Conservation (phyloP, 1,139 yeast genomes). For the Geotrichum phurueaensis region DNA sequence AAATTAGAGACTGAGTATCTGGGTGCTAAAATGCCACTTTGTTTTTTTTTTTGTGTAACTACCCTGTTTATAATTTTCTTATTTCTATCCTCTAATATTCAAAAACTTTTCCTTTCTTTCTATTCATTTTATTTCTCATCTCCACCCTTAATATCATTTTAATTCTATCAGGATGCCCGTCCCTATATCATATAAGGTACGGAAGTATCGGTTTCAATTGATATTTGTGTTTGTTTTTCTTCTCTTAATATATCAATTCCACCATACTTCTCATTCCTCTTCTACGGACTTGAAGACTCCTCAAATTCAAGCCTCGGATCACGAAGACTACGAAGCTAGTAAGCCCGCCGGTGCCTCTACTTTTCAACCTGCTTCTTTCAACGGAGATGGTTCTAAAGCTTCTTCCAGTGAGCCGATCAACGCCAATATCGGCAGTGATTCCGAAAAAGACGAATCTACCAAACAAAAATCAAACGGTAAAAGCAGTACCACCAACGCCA, state of each 20-base stretch:
- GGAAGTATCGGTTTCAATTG: conserved; percentile 17
- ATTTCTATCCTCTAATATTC: neutral
- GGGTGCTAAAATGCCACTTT: neutral
- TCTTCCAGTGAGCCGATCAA: neutral
- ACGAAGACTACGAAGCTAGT: conserved; percentile 5
- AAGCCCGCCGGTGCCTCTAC: conserved; percentile 10
- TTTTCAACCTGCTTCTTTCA: conserved; percentile 5
- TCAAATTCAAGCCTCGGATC: neutral
- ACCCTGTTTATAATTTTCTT: neutral
- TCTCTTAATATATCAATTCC: conserved; percentile 10
- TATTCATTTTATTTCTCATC: neutral
- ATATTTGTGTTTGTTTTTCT: conserved; percentile 10
- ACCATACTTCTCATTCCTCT: conserved; percentile 10
- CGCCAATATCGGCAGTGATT: neutral
- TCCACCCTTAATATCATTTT: neutral
- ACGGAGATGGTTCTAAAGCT: neutral
- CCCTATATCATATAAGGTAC: conserved; percentile 13
- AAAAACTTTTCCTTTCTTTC: neutral
- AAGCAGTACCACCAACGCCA: too few species aligned
- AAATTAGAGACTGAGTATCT: neutral
- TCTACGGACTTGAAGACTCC: neutral
- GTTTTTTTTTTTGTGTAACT: neutral
- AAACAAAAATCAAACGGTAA: neutral
- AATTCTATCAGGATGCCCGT: conserved; percentile 12
- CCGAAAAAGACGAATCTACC: neutral